A percentile compares a stretch with the other conserved stretches of the same genome.
These are phyloP conservation scores for Chalaropsis thielavioides DNA, from an alignment of 2,329 filamentous ascomycete genomes.

Conservation along the genomic window DNA sequence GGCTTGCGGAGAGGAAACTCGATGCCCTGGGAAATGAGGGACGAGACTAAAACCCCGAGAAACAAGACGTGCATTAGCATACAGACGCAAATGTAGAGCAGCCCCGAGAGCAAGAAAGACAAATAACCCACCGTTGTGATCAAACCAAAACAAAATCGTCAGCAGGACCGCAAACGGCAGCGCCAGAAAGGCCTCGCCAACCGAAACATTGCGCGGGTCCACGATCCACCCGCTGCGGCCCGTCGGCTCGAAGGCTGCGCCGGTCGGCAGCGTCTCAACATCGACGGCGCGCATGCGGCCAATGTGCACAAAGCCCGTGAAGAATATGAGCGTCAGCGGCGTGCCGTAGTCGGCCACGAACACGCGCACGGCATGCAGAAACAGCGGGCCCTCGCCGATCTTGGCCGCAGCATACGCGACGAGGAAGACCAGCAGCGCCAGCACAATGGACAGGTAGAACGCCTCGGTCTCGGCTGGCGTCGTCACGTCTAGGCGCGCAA, in stretches of 20 bases:
- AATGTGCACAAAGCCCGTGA: constrained; percentile 77
- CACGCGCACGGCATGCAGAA: constrained; percentile 59
- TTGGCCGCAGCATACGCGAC: constrained; percentile 60
- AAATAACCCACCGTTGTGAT: constrained; percentile 55
- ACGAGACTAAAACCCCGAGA: constrained; percentile 57
- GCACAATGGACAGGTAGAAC: constrained; percentile 66
- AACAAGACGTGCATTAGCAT: too few species aligned
- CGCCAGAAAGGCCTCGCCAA: constrained; percentile 63
- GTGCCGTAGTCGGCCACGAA: constrained; percentile 87
- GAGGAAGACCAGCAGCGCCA: constrained; percentile 64
- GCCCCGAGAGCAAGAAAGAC: background rate
- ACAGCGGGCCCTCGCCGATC: constrained; percentile 55
- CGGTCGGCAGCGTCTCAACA: constrained; percentile 59
- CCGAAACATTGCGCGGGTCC: constrained; percentile 62
- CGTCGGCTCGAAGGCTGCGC: constrained; percentile 66
- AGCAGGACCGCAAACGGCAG: constrained; percentile 75
- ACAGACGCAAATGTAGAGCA: too few species aligned
- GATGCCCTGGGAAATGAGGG: constrained; percentile 67
- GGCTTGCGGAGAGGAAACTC: constrained; percentile 71
- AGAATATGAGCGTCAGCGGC: constrained; percentile 69
- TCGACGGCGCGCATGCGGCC: constrained; percentile 62
- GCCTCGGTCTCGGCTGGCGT: constrained; percentile 28
- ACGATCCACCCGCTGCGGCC: constrained; percentile 61
- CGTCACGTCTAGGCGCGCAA: constrained; percentile 46
- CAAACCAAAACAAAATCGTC: constrained; percentile 78